phyloP scores from a whole-genome alignment of 768 basidiomycete genomes.

The Suillus cothurnatus region DNA sequence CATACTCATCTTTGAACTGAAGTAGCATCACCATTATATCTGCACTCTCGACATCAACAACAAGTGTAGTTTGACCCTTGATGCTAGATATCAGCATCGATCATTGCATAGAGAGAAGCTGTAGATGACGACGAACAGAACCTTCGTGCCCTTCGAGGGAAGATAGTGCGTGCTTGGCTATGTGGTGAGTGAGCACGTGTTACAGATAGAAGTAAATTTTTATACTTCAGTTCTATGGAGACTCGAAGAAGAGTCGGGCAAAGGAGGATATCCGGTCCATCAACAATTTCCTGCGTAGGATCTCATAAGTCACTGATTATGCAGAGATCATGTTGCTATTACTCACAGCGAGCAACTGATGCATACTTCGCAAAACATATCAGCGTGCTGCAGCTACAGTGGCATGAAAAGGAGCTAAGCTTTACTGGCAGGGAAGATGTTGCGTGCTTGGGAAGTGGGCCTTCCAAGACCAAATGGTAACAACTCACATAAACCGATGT shows the following conservation, averaged over 20 bases:
- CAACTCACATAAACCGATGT: background rate
- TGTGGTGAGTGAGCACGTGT: conserved; percentile 7
- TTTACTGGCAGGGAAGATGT: background rate
- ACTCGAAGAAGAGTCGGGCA: conserved; percentile 43
- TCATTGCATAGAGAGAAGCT: conserved; percentile 43
- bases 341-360: too few species aligned
- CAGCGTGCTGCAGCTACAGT: background rate
- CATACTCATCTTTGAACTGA: conserved; percentile 69
- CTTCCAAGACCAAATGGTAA: background rate
- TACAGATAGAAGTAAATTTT: background rate
- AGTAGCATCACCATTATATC: conserved; percentile 76
- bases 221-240: conserved; percentile 45
- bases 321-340: background rate
- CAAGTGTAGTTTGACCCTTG: conserved; percentile 65
- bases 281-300: conserved; percentile 18
- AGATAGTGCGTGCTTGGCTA: conserved; percentile 47
- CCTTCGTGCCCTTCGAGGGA: conserved; percentile 42
- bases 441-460: background rate
- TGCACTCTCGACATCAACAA: conserved; percentile 66
- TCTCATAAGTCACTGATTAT: conserved; percentile 4
- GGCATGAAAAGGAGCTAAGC: background rate
- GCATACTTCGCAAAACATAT: too few species aligned
- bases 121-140: conserved; percentile 40
- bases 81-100: background rate
- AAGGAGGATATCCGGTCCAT: conserved; percentile 46